Conservation (phyloP, 2,329 filamentous ascomycete genomes). For the Blastomyces silverae region DNA sequence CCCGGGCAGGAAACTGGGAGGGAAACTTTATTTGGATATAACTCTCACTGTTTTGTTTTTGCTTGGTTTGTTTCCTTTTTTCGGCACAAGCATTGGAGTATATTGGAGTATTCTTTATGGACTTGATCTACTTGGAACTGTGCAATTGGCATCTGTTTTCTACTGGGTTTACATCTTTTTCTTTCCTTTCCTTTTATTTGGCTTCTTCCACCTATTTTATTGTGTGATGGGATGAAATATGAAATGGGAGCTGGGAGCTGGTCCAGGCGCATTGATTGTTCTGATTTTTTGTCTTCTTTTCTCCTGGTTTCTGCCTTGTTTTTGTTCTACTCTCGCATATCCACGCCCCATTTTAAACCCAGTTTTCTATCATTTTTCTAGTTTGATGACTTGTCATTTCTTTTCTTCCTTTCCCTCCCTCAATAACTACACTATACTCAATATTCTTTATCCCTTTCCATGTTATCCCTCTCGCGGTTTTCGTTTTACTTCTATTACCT, state of each 20-base stretch:
- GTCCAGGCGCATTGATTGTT: constrained; percentile 1
- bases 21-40: not conserved
- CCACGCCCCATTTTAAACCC: not conserved
- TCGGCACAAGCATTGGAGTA: constrained; percentile 1
- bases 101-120: not conserved
- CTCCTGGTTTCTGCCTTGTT: not conserved
- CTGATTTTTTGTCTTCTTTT: not conserved
- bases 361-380: not conserved
- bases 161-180: not conserved
- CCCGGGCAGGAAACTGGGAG: not conserved
- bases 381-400: not conserved
- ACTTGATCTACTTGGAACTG: not conserved
- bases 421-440: not conserved
- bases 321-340: not conserved
- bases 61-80: not conserved
- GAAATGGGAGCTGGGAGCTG: not conserved
- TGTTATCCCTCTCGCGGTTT: not conserved
- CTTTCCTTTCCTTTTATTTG: not conserved
- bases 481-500: not conserved
- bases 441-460: not conserved
- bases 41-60: not conserved
- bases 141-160: not conserved
- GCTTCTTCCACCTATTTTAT: not conserved
- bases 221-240: constrained; percentile 3
- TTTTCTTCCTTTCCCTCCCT: not conserved